Evolutionary conservation across 2,329 filamentous ascomycete genomes (phyloP).

Genomic region (Paracoccidioides brasiliensis): DNA sequence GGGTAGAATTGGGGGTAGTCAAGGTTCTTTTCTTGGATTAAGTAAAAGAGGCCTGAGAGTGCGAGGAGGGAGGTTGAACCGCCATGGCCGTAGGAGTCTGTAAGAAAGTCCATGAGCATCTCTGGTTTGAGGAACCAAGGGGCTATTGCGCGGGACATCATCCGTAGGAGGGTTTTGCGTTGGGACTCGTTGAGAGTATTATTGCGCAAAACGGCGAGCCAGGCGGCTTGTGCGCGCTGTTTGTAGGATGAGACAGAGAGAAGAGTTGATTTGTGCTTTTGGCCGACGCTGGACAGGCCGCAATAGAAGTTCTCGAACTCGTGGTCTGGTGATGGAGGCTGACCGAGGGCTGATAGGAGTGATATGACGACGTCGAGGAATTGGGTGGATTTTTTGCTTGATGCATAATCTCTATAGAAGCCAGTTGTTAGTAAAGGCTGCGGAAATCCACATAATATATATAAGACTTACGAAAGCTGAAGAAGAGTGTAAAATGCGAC

Average conservation of each 20-base stretch:
- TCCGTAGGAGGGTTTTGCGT: conserved; percentile 62
- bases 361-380: conserved; percentile 26
- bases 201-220: conserved; percentile 61
- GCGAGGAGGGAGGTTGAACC: conserved; percentile 80
- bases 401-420: conserved; percentile 24
- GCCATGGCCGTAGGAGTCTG: conserved; percentile 79
- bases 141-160: conserved; percentile 64
- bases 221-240: conserved; percentile 70
- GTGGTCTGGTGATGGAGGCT: conserved; percentile 43
- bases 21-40: conserved; percentile 85
- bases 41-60: conserved; percentile 83
- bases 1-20: conserved; percentile 91
- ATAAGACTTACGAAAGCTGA: conserved; percentile 50
- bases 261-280: conserved; percentile 53
- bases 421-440: conserved; percentile 4
- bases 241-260: conserved; percentile 58
- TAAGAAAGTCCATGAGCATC: conserved; percentile 87
- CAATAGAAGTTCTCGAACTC: conserved; percentile 26
- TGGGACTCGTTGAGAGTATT: conserved; percentile 55
- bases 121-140: conserved; percentile 86
- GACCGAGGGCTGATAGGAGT: conserved; percentile 43
- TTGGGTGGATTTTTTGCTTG: conserved; percentile 16
- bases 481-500: conserved; percentile 72
- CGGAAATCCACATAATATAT: background rate
- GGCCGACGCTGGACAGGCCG: conserved; percentile 36